These are phyloP conservation scores for Fusarium nisikadoi DNA, from an alignment of 2,329 filamentous ascomycete genomes.

Conservation along the genomic window DNA sequence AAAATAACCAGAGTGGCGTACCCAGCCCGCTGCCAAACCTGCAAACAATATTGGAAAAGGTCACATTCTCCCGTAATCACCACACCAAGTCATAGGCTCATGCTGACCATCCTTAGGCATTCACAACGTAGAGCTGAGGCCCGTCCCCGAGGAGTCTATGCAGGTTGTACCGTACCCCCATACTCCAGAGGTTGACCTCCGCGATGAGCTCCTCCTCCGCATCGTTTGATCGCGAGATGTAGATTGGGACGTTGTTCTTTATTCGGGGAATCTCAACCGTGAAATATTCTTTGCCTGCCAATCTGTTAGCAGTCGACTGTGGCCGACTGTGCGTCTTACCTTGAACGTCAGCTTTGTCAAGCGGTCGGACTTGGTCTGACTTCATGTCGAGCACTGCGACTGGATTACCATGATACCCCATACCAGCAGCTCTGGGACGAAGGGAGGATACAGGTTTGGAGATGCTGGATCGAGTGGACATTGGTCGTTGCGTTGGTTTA, in stretches of 20 bases:
- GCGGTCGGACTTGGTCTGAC: not conserved
- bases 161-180: not conserved
- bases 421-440: accelerated
- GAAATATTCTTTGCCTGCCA: accelerated
- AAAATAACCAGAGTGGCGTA: not conserved
- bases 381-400: not conserved
- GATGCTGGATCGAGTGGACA: not conserved
- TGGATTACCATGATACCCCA: accelerated
- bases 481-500: not conserved
- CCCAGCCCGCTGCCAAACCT: accelerated
- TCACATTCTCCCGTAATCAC: too few species aligned
- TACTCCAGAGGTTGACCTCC: not conserved
- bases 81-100: accelerated
- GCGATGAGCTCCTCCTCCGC: not conserved
- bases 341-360: not conserved
- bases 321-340: not conserved
- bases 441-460: not conserved
- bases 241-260: not conserved
- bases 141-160: accelerated
- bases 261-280: not conserved
- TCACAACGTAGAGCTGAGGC: not conserved
- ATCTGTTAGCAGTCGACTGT: too few species aligned
- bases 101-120: not conserved
- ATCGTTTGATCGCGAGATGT: accelerated
- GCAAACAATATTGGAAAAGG: not conserved